Base-by-base conservation (phyloP, 441 rosid genomes). In the Gossypium schwendimanii region DNA sequence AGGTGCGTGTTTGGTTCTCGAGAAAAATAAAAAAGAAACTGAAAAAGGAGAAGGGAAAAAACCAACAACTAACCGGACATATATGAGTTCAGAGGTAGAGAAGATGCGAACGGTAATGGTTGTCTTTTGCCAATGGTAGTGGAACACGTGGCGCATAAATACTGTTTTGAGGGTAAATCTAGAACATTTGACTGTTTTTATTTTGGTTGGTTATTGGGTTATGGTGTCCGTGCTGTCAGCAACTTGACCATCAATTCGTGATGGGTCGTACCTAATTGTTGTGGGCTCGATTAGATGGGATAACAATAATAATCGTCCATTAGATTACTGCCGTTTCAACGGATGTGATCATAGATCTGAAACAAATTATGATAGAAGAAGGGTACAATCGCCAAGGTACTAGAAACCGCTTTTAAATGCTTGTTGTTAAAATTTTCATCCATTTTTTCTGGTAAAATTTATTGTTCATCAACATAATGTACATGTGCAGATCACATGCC, bases 1-100 rank as follows among this genome's bases (percentile, higher is more conserved):
- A 59, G 18, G 18, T 14, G 8, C 31, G 28, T 39, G 77, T 73
- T 76, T 76, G 83, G 85, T 85, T 86, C 85, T 36, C 60, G 50
- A 79, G 76, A 75, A 53, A 50, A 21, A 23, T 21, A 39, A 59
- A 44, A 73, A 67, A 36, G 66, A 39, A 14, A 6, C 6, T 9
- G 69, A 66, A 36, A 39, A 62, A 63, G 28, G 53, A 54, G 65
- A 18, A 68, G 14, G 66, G 44, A 75, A 39, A 39, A 17, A 60
- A 74, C 10, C 41, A 72, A 41, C 28, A 79, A 64, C 83, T 54
- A 77, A 74, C 77, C 83, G 81, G 76, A 74, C 77, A 72, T 33
- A 8, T 20, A 20, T 8, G 11, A 39, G 39, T 26, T 5, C 63
- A 67, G 73, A 45, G 47, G 76, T 2, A 8, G 20, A 28, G 36